Evolutionary conservation across 495 filamentous ascomycete species (phyloP).

Genomic region (Filosporella fistucella): DNA sequence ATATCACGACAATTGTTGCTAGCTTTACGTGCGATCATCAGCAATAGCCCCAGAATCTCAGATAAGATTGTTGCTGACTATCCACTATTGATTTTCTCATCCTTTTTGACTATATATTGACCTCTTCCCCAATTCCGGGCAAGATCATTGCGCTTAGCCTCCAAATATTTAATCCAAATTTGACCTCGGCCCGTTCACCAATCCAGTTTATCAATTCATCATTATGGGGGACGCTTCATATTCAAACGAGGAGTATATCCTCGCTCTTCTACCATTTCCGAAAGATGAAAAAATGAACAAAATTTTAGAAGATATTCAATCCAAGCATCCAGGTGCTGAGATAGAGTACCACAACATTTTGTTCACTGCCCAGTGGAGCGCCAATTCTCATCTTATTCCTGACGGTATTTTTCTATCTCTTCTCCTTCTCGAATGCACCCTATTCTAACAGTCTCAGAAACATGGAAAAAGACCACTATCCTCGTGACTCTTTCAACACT

Average conservation of each 20-base stretch:
- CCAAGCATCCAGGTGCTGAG: slow-evolving; percentile 47
- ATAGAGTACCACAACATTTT: slow-evolving; percentile 27
- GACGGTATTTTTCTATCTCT: slow-evolving; percentile 8
- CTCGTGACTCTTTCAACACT: slow-evolving; percentile 55
- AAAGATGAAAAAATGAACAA: slow-evolving; percentile 25
- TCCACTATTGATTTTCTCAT: no score
- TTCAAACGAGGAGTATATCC: slow-evolving; percentile 15
- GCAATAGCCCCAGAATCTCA: no score
- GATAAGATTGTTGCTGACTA: no score
- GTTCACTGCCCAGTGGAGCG: slow-evolving; percentile 13
- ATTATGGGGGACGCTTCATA: slow-evolving; percentile 23
- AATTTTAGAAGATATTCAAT: slow-evolving; percentile 37
- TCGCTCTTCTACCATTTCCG: slow-evolving; percentile 41
- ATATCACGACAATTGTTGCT: no score
- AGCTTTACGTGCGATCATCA: no score
- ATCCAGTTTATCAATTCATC: no score
- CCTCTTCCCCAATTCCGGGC: no score
- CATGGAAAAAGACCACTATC: slow-evolving; percentile 59
- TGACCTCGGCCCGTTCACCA: no score
- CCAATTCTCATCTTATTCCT: slow-evolving; percentile 6
- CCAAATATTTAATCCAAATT: no score
- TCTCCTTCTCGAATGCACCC: background rate
- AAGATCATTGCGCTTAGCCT: no score
- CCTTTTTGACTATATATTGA: no score
- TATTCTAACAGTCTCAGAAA: slow-evolving; percentile 28